These are phyloP conservation scores for Boletus reticuloceps DNA, from an alignment of 768 basidiomycete genomes.

Conservation along the genomic window DNA sequence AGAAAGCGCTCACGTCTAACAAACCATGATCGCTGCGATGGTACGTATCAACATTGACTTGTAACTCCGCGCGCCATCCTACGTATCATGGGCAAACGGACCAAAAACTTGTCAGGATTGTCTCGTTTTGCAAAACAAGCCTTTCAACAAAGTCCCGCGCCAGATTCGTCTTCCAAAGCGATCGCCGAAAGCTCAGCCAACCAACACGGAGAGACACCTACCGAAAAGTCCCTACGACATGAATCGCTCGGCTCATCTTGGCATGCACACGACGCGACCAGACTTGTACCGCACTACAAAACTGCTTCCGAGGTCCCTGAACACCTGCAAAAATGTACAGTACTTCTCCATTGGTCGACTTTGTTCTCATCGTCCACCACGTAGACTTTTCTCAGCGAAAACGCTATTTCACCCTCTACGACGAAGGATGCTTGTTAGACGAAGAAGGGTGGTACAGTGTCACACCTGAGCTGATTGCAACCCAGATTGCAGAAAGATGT, in stretches of 20 bases:
- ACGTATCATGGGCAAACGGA: conserved; percentile 39
- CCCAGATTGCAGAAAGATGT: conserved; percentile 92
- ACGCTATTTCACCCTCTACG: conserved; percentile 78
- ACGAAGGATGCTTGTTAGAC: conserved; percentile 82
- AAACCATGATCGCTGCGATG: background rate
- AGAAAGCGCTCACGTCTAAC: background rate
- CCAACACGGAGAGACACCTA: background rate
- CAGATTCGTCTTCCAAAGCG: conserved; percentile 3
- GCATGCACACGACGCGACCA: conserved; percentile 62
- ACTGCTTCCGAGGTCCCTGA: conserved; percentile 66
- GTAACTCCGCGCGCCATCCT: conserved; percentile 6
- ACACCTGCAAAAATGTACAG: conserved; percentile 76
- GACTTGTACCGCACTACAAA: conserved; percentile 71
- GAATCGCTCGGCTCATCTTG: conserved; percentile 28
- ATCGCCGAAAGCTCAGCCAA: background rate
- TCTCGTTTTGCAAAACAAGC: conserved; percentile 42
- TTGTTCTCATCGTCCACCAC: conserved; percentile 1
- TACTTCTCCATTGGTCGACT: background rate
- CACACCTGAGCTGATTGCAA: conserved; percentile 90
- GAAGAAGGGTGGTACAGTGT: conserved; percentile 98
- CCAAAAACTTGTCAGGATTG: conserved; percentile 40
- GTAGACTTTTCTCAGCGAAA: conserved; percentile 85
- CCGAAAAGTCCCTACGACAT: conserved; percentile 18
- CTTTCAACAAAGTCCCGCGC: conserved; percentile 24
- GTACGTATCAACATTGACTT: background rate